A percentile compares a stretch with the other conserved stretches of the same genome.
Conservation (phyloP, 169 alveolate genomes). For the Amoebophrya sp. region DNA sequence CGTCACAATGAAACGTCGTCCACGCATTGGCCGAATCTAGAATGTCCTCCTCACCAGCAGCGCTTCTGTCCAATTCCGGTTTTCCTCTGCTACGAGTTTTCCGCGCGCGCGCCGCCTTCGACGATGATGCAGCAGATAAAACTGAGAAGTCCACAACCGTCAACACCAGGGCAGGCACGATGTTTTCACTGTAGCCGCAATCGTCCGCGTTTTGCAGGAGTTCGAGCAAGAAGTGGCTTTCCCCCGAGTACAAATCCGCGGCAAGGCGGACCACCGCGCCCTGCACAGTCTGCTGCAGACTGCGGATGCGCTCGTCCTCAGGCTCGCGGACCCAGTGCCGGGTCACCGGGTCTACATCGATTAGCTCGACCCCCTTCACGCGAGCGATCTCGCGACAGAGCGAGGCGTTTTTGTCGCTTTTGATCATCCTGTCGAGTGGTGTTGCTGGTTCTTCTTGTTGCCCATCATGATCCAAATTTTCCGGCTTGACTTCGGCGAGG, state of each 20-base stretch:
- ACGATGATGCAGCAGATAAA: no score
- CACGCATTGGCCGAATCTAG: no score
- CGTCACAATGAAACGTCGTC: no score
- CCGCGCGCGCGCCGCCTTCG: no score
- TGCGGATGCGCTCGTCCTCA: background rate
- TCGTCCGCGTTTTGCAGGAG: conserved; percentile 26
- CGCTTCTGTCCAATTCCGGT: no score
- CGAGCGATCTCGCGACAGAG: background rate
- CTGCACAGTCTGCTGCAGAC: conserved; percentile 21
- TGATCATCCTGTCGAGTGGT: background rate
- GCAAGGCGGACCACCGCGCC: conserved; percentile 21
- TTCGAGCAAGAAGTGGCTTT: background rate
- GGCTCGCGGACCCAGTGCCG: background rate
- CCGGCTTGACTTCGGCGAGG: background rate
- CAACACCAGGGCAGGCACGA: background rate
- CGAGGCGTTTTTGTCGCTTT: background rate
- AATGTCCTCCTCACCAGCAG: no score
- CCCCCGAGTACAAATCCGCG: background rate
- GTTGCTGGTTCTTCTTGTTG: background rate
- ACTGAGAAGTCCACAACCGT: background rate
- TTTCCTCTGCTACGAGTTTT: no score
- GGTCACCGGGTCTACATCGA: background rate
- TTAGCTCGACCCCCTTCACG: background rate
- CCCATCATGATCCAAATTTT: background rate
- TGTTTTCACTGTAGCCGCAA: background rate